Evolutionary conservation across 1,139 yeast species (phyloP).

Genomic region (Blastobotrys proliferans): DNA sequence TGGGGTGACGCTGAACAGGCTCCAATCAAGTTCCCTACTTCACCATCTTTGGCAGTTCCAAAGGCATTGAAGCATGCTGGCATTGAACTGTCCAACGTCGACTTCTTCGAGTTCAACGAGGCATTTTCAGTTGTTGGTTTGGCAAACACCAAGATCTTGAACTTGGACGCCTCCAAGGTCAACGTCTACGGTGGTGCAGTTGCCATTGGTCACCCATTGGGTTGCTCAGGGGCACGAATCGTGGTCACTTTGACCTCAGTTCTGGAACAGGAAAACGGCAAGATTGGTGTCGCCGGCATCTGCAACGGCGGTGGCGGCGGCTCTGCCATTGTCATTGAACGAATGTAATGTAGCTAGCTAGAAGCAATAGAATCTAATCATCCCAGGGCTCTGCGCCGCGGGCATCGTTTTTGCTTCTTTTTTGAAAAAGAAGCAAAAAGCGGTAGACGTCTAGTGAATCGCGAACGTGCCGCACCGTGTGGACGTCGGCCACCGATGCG

Average conservation of each 20-base stretch:
- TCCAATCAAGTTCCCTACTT: conserved; percentile 91
- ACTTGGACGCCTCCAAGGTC: conserved; percentile 62
- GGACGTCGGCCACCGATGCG: too few species aligned
- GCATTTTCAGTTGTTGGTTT: conserved; percentile 95
- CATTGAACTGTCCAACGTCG: conserved; percentile 56
- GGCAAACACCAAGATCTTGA: conserved; percentile 76
- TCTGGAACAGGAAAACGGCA: conserved; percentile 68
- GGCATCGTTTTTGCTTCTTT: too few species aligned
- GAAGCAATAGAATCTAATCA: too few species aligned
- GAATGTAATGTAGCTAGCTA: too few species aligned
- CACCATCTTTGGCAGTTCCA: conserved; percentile 91
- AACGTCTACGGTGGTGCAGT: conserved; percentile 98
- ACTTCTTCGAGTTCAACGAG: conserved; percentile 89
- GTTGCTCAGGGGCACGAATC: conserved; percentile 96
- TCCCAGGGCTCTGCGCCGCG: too few species aligned
- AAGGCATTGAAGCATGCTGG: conserved; percentile 90
- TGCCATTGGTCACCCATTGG: conserved; percentile 95
- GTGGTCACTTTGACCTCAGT: conserved; percentile 77
- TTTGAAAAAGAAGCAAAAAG: too few species aligned
- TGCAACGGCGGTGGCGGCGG: conserved; percentile 99
- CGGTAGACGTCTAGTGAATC: too few species aligned
- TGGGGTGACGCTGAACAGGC: conserved; percentile 99
- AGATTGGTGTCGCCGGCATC: conserved; percentile 88
- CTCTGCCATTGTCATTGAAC: conserved; percentile 71
- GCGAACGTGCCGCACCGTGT: too few species aligned